phyloP scores from a whole-genome alignment of 2,329 filamentous ascomycete genomes.

The Apiospora saccharicola region DNA sequence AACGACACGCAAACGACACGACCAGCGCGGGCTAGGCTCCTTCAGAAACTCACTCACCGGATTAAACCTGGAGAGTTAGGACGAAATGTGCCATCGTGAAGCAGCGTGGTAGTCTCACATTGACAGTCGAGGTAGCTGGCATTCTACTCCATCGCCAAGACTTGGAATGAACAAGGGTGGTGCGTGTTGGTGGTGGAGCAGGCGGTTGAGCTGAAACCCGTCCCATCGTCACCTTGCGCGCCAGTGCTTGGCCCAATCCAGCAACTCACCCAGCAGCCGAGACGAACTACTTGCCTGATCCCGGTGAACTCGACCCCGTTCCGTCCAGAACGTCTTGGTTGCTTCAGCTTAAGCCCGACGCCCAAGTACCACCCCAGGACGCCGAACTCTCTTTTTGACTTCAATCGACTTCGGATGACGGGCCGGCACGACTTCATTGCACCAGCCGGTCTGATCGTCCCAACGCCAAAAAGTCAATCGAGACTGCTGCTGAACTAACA shows the following conservation, averaged over 20 bases:
- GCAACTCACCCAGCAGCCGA: neutral
- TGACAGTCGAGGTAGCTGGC: neutral
- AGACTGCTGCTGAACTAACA: neutral
- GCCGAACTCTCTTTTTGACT: neutral
- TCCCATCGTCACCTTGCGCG: conserved; percentile 1
- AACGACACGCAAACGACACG: neutral
- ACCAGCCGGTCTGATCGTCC: neutral
- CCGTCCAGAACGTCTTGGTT: neutral
- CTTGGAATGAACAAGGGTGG: neutral
- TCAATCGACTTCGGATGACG: neutral
- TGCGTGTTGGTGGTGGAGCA: neutral
- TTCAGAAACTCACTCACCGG: conserved; percentile 12
- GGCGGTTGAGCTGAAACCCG: conserved; percentile 15
- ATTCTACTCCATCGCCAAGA: neutral
- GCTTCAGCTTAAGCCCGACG: conserved; percentile 17
- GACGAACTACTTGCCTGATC: conserved; percentile 17
- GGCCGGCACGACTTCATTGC: neutral
- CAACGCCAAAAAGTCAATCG: conserved; percentile 2
- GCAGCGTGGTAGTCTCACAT: conserved; percentile 20
- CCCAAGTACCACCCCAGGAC: neutral
- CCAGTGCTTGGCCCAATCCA: neutral
- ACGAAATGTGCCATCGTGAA: conserved; percentile 1
- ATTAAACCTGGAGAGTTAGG: conserved; percentile 5
- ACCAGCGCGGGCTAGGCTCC: conserved; percentile 4
- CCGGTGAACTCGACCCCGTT: neutral